Base-by-base conservation (phyloP, 164 flowering plant species). In the Magnolia kwangsiensis region DNA sequence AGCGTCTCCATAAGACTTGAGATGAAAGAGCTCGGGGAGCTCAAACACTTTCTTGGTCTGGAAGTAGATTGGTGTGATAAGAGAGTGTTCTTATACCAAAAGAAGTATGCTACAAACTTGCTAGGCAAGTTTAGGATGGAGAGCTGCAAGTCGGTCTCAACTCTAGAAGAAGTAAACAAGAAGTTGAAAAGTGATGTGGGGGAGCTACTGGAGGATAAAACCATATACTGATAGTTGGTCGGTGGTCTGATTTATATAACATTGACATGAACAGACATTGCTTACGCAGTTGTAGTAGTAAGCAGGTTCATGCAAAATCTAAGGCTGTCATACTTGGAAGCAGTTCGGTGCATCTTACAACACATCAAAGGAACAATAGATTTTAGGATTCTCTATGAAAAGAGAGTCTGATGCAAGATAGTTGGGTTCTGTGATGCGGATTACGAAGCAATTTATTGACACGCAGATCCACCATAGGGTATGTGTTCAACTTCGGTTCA, bases 291-390 rank as follows among this genome's bases (percentile, higher is more conserved):
- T 31, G 29, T 68, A 14, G n/a, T 76, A 3, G 68, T 70, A 18
- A 76, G 78, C 16, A 5, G 55, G 19, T 59, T 70, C 74, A 58
- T 58, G 73, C 23, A 58, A 16, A 70, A n/a, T 58, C 67, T 37
- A 10, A 76, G 21, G 68, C 69, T 59, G 24, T 67, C 67, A 16
- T 55, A 69, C 76, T 67, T 81, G 45, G 71, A 68, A 68, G 71
- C 72, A 4, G 66, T 69, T 55, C 61, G 0, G 9, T 2, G 61
- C 16, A 55, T 55, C 18, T 55, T 55, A 16, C 13, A 16, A 8
- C 9, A 55, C 9, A 8, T 55, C 1, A 55, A 55, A 16, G 61
- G 61, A 10, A 55, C 61, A 16, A 11, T 55, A 10, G 61, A 16
- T 16, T 55, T 11, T 55, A 11, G 2, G 61, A 11, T 55, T 55